Base-by-base conservation (phyloP, 345 rosid species). In the Rhodomyrtus tomentosa region DNA sequence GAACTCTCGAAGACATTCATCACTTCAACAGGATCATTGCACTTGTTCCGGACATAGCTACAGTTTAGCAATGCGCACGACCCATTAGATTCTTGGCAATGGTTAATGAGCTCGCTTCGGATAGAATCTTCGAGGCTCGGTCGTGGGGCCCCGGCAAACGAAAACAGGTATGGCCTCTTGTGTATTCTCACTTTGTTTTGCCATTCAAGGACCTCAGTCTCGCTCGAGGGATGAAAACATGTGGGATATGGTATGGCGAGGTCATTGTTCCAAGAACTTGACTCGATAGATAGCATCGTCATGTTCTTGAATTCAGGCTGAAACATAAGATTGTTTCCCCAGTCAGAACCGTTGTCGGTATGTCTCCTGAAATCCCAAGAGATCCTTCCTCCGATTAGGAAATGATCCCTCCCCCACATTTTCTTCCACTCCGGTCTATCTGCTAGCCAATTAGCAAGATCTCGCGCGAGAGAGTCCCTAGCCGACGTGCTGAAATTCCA, bases 161-260 rank as follows among this genome's bases (percentile, higher is more conserved):
- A 88, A 91, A 90, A 90, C 68, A 93, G 83, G 40, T 86, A 8
- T 0, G 72, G 84, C 84, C 94, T 88, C 83, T 85, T 83, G 0
- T 45, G 58, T 74, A 22, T 62, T 58, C 86, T 83, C 87, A 90
- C 81, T 32, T 85, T 84, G 40, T 90, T 62, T 56, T 94, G 94
- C 96, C 95, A 94, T 5, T 27, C 76, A 6, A 53, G 14, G 7
- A 93, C 86, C 83, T 93, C 89, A 1, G 16, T 13, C 50, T 58
- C 16, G 21, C 85, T 88, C 10, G 85, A 58, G 1, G 96, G 95
- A 79, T 94, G 95, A 86, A 94, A 93, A 74, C 91, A 90, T 1
- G 94, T 91, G 1, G 94, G 96, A 80, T 93, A 94, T 56, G 96
- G 96, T 21, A 93, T 85, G 0, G 91, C 92, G 2, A 91, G 85